phyloP scores from a whole-genome alignment of 2,329 filamentous ascomycete genomes.

The Mariannaea elegans region DNA sequence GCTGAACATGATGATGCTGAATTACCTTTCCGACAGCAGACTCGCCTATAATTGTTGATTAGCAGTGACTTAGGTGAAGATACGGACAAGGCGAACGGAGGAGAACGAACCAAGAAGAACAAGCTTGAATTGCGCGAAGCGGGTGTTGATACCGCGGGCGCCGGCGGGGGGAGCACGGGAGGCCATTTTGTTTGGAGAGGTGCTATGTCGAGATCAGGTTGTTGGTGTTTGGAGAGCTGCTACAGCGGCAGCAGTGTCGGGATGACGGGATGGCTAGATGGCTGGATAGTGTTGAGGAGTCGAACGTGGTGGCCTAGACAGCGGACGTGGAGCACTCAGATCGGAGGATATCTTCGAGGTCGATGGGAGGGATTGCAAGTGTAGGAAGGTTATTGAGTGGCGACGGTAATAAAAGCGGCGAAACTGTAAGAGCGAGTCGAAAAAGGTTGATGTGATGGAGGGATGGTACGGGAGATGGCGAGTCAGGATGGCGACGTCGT shows the following conservation, averaged over 20 bases:
- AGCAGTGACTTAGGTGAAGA: conserved; percentile 41
- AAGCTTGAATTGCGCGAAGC: conserved; percentile 99
- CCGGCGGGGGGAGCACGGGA: conserved; percentile 75
- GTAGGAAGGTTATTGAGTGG: neutral
- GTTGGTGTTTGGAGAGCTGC: conserved; percentile 26
- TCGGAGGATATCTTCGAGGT: conserved; percentile 11
- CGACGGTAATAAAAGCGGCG: conserved; percentile 5
- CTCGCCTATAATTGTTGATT: conserved; percentile 73
- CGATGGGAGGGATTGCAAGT: neutral
- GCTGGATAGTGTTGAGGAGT: conserved; percentile 29
- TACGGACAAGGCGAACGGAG: conserved; percentile 16
- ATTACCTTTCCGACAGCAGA: conserved; percentile 97
- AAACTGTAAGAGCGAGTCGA: conserved; percentile 3
- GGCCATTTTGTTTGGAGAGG: conserved; percentile 71
- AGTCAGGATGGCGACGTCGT: conserved; percentile 24
- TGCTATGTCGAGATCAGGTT: conserved; percentile 34
- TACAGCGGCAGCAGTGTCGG: conserved; percentile 34
- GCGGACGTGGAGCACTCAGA: conserved; percentile 32
- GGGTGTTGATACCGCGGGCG: conserved; percentile 73
- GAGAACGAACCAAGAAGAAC: conserved; percentile 84
- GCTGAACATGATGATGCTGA: conserved; percentile 15
- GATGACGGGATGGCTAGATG: conserved; percentile 26
- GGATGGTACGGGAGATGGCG: conserved; percentile 17
- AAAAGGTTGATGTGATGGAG: conserved; percentile 4
- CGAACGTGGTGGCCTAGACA: conserved; percentile 41